Evolutionary conservation across 352 stramenopile species (phyloP).

Genomic region (Thalassiosira delicatula): DNA sequence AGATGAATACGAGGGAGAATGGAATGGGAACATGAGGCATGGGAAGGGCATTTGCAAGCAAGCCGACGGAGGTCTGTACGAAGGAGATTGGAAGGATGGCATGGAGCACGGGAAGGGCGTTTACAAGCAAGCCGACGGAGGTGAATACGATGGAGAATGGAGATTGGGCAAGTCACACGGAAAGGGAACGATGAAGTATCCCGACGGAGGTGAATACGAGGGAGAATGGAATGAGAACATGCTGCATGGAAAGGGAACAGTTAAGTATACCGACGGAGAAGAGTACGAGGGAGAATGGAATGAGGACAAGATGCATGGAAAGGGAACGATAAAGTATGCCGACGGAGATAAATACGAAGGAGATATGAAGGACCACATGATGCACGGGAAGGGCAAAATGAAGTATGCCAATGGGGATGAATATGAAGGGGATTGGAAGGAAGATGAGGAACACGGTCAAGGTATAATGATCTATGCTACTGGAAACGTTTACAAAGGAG

Average conservation of each 20-base stretch:
- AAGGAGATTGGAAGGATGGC: constrained; percentile 70
- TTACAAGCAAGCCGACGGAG: constrained; percentile 68
- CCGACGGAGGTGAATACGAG: constrained; percentile 47
- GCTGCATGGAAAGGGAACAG: constrained; percentile 46
- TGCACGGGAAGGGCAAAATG: constrained; percentile 53
- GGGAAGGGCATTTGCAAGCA: constrained; percentile 69
- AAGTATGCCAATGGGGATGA: constrained; percentile 65
- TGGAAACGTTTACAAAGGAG: constrained; percentile 58
- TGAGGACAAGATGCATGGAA: constrained; percentile 67
- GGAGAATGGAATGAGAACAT: constrained; percentile 46
- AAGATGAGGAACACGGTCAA: constrained; percentile 11
- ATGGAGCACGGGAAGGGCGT: constrained; percentile 63
- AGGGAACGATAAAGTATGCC: constrained; percentile 67
- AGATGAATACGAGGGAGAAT: constrained; percentile 68
- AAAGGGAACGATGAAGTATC: constrained; percentile 68
- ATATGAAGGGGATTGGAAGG: constrained; percentile 54
- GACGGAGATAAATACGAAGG: constrained; percentile 56
- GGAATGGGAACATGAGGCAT: constrained; percentile 44
- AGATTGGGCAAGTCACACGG: constrained; percentile 18
- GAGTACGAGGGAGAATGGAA: constrained; percentile 72
- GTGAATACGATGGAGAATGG: constrained; percentile 53
- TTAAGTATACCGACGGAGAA: constrained; percentile 73
- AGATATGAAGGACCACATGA: constrained; percentile 30
- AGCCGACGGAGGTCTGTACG: constrained; percentile 71
- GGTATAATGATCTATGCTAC: constrained; percentile 70